Percentiles rank a stretch among this genome's conserved stretches.
These are phyloP conservation scores for Gracilaria caudata DNA, from an alignment of 23 red algal species.

Conservation along the genomic window DNA sequence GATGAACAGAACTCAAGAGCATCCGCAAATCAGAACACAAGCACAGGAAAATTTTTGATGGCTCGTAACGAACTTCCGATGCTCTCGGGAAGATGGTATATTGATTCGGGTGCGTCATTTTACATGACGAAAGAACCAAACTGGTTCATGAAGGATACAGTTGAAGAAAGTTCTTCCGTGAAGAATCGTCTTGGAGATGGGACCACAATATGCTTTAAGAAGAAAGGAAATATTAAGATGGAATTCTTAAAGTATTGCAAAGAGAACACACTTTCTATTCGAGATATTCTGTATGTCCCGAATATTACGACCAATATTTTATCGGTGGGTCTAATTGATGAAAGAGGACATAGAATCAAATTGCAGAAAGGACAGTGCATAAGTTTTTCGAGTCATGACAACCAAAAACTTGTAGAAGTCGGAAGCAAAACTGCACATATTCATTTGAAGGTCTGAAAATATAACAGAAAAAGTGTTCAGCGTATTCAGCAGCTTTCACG, in stretches of 20 bases:
- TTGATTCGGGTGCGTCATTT: slow-evolving; percentile 26
- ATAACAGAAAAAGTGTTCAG: neutral
- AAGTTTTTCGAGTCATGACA: neutral
- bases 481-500: neutral
- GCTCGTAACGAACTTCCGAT: neutral
- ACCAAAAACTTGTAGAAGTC: slow-evolving; percentile 6
- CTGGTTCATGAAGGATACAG: neutral
- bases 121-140: neutral
- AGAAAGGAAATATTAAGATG: neutral
- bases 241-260: neutral
- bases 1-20: neutral
- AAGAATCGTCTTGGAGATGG: slow-evolving; percentile 12
- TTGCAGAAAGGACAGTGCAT: neutral
- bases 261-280: neutral
- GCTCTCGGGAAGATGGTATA: neutral
- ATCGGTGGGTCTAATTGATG: neutral
- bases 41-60: neutral
- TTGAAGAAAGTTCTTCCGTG: neutral
- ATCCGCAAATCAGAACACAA: neutral
- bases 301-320: slow-evolving; percentile 5
- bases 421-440: neutral
- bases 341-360: neutral
- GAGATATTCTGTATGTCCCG: slow-evolving; percentile 1
- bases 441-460: neutral
- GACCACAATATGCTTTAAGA: neutral